A percentile compares a stretch with the other conserved stretches of the same genome.
Conservation (phyloP, 495 filamentous ascomycete genomes). For the Tuber calosporum region DNA sequence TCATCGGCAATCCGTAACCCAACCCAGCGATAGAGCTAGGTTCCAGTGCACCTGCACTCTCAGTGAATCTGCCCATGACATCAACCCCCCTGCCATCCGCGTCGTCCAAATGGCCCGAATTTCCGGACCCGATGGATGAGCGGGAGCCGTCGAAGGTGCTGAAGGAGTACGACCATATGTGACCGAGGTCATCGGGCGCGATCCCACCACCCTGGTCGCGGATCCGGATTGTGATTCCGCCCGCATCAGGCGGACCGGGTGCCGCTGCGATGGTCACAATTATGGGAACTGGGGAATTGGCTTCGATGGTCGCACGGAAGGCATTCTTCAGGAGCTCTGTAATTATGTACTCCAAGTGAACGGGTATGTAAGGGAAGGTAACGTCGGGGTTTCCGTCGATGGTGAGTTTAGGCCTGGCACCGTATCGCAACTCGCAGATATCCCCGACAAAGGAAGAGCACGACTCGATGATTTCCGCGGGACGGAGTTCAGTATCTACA, state of each 20-base stretch:
- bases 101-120: slow-evolving; percentile 38
- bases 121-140: slow-evolving; percentile 16
- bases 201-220: slow-evolving; percentile 94
- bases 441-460: slow-evolving; percentile 88
- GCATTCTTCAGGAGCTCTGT: slow-evolving; percentile 96
- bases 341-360: slow-evolving; percentile 93
- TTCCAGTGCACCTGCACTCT: slow-evolving; percentile 43
- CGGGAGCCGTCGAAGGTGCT: slow-evolving; percentile 74
- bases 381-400: slow-evolving; percentile 78
- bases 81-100: slow-evolving; percentile 50
- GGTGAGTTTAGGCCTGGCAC: slow-evolving; percentile 69
- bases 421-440: slow-evolving; percentile 93
- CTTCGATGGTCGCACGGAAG: slow-evolving; percentile 86
- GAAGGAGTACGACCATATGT: slow-evolving; percentile 94
- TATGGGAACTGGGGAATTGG: slow-evolving; percentile 65
- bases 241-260: slow-evolving; percentile 53
- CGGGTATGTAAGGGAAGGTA: slow-evolving; percentile 81
- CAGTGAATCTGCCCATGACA: slow-evolving; percentile 35
- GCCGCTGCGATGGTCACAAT: slow-evolving; percentile 88
- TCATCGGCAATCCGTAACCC: slow-evolving; percentile 86
- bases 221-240: slow-evolving; percentile 90
- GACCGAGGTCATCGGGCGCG: slow-evolving; percentile 64
- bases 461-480: slow-evolving; percentile 65
- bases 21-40: slow-evolving; percentile 70
- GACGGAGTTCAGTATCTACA: slow-evolving; percentile 84